These are phyloP conservation scores for Cystobasidium sp. DNA, from an alignment of 1,284 basidiomycete genomes.

Conservation along the genomic window DNA sequence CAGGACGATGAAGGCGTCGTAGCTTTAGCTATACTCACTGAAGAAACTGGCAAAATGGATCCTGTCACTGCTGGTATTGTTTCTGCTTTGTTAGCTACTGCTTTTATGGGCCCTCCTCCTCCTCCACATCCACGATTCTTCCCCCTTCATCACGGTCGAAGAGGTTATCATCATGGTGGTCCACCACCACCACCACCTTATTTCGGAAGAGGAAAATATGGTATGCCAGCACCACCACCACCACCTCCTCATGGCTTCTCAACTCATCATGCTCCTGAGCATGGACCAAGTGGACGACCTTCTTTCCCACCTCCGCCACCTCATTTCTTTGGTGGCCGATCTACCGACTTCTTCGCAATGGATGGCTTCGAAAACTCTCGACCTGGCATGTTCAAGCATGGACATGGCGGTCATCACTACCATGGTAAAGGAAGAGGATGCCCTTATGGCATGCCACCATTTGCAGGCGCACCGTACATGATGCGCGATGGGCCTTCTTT, in stretches of 20 bases:
- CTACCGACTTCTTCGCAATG: too few species aligned
- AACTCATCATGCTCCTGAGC: constrained; percentile 39
- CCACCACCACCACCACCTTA: background rate
- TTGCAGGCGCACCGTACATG: too few species aligned
- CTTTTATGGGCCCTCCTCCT: constrained; percentile 13
- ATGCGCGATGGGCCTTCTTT: too few species aligned
- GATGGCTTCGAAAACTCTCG: too few species aligned
- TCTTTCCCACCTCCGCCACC: background rate
- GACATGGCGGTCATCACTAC: too few species aligned
- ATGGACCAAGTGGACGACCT: background rate
- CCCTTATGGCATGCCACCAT: too few species aligned
- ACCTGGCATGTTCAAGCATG: background rate
- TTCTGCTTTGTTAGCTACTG: constrained; percentile 21
- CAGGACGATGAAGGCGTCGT: constrained; percentile 79
- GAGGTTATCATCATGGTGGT: background rate
- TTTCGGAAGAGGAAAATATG: background rate
- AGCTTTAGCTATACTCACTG: constrained; percentile 62
- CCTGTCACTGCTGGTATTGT: constrained; percentile 32
- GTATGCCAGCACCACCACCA: constrained; percentile 18
- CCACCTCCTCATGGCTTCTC: background rate
- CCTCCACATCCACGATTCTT: background rate
- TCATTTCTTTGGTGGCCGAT: too few species aligned
- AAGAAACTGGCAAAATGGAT: constrained; percentile 36
- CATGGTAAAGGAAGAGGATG: too few species aligned
- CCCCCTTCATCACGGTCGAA: constrained; percentile 3